Evolutionary conservation across 2,329 filamentous ascomycete genomes (phyloP).

Genomic region (Rhynchosporium secalis): DNA sequence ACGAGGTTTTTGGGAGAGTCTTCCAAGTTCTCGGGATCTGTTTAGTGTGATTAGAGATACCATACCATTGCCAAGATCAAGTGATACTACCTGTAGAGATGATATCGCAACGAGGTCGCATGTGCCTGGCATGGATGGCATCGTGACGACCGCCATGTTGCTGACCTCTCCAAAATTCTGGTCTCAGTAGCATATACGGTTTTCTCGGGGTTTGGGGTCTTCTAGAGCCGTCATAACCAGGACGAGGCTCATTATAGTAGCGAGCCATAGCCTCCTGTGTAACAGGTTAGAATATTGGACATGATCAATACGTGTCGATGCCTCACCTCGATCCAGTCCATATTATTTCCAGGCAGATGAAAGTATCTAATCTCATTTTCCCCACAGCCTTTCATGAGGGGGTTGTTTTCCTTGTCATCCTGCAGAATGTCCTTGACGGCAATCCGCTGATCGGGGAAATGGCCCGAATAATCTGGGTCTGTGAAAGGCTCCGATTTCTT

Average conservation of each 20-base stretch:
- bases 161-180: constrained; percentile 25
- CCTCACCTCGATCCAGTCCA: constrained; percentile 38
- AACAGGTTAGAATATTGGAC: neutral
- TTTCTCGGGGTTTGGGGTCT: constrained; percentile 7
- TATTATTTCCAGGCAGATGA: constrained; percentile 37
- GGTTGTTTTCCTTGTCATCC: neutral
- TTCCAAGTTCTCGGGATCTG: neutral
- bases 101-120: constrained; percentile 25
- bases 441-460: neutral
- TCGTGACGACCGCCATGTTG: constrained; percentile 22
- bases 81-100: constrained; percentile 22
- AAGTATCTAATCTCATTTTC: constrained; percentile 32
- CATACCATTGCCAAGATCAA: neutral
- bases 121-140: constrained; percentile 25
- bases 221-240: neutral
- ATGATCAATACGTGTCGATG: neutral
- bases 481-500: neutral
- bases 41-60: neutral
- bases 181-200: constrained; percentile 17
- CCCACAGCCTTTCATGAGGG: neutral
- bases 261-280: neutral
- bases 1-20: neutral
- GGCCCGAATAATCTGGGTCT: neutral
- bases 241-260: neutral
- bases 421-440: neutral